Conservation (phyloP, 805 yeast species). For the Candida sphagnicola region DNA sequence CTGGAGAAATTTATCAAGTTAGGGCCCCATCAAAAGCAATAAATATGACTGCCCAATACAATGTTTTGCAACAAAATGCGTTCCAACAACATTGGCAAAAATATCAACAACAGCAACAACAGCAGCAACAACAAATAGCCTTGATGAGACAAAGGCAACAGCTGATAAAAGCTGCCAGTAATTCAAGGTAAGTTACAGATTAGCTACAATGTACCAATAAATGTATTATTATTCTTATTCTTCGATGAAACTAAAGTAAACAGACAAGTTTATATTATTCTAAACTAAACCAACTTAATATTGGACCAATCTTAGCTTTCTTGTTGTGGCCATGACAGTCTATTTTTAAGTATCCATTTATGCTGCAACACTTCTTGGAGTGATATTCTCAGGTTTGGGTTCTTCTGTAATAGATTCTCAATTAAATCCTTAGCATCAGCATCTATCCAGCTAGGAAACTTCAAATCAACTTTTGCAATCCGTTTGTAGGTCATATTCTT, state of each 20-base stretch:
- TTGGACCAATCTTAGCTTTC: not conserved
- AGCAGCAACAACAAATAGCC: conserved; percentile 27
- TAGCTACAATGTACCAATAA: not conserved
- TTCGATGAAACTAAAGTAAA: no score
- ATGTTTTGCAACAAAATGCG: conserved; percentile 38
- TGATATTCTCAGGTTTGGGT: conserved; percentile 62
- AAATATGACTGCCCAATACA: conserved; percentile 38
- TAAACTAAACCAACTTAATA: no score
- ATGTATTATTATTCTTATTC: not conserved
- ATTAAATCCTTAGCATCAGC: conserved; percentile 78
- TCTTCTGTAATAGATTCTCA: conserved; percentile 54
- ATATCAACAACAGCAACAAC: conserved; percentile 37
- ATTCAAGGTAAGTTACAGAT: no score
- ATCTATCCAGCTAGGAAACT: conserved; percentile 67
- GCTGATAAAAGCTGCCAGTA: not conserved
- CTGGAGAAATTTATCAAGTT: conserved; percentile 51
- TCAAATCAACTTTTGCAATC: conserved; percentile 72
- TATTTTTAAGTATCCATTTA: conserved; percentile 78
- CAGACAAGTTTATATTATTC: no score
- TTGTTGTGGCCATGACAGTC: conserved; percentile 52
- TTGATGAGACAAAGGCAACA: conserved; percentile 27
- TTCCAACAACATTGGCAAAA: conserved; percentile 42
- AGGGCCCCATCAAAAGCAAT: conserved; percentile 45
- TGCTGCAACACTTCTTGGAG: conserved; percentile 64
- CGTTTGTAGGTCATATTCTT: conserved; percentile 76